Conservation (phyloP, 768 basidiomycete genomes). For the Pulveroboletus frians region DNA sequence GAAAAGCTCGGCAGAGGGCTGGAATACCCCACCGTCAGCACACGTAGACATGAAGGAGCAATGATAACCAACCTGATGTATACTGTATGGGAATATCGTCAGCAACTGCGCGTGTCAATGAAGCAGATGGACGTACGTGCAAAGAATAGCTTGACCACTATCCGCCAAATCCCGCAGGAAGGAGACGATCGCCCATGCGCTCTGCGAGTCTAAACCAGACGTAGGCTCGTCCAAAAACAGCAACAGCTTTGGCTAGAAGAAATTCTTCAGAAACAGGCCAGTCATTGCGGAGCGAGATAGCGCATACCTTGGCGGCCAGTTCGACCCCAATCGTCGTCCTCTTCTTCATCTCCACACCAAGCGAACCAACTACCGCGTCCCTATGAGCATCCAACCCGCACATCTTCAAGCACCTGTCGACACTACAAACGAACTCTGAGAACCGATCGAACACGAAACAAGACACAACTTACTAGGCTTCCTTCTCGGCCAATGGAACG, state of each 20-base stretch:
- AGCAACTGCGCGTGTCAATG: not conserved
- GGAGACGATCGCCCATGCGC: conserved; percentile 35
- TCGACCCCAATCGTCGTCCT: conserved; percentile 85
- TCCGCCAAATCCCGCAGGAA: too few species aligned
- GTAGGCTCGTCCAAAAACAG: conserved; percentile 90
- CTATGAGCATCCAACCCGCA: conserved; percentile 58
- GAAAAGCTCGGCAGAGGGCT: conserved; percentile 80
- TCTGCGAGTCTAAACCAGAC: conserved; percentile 81
- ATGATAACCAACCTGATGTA: conserved; percentile 33
- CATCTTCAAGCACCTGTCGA: conserved; percentile 54
- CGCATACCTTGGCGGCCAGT: conserved; percentile 63
- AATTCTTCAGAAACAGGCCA: not conserved
- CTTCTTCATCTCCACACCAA: conserved; percentile 71
- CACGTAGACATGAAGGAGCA: too few species aligned
- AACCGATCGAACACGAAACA: not conserved
- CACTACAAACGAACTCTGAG: conserved; percentile 29
- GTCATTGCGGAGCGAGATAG: too few species aligned
- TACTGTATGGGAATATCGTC: conserved; percentile 23
- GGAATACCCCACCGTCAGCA: conserved; percentile 20
- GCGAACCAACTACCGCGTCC: conserved; percentile 63
- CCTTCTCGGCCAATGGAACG: conserved; percentile 38
- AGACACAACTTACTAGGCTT: conserved; percentile 41
- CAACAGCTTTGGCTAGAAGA: conserved; percentile 59
- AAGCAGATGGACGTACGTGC: conserved; percentile 52
- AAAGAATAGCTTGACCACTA: conserved; percentile 79